phyloP scores from a whole-genome alignment of 1,284 basidiomycete species.

The Coriolopsis trogii region DNA sequence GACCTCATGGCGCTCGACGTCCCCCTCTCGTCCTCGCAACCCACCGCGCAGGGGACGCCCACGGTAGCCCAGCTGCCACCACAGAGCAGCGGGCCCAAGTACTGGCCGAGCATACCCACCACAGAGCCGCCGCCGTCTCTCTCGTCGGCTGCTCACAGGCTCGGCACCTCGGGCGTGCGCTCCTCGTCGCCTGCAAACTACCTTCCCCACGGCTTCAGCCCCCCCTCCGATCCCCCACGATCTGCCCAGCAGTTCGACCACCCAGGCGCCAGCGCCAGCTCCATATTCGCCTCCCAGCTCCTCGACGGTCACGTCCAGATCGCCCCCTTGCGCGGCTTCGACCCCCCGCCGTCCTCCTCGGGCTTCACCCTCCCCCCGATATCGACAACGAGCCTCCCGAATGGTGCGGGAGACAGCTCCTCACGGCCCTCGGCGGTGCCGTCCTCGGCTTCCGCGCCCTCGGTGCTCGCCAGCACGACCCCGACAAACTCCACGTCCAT shows the following conservation, averaged over 20 bases:
- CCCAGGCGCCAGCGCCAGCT: neutral
- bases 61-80: neutral
- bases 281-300: slow-evolving; percentile 12
- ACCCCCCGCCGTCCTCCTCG: slow-evolving; percentile 6
- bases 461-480: slow-evolving; percentile 11
- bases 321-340: slow-evolving; percentile 15
- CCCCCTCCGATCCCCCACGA: slow-evolving; percentile 12
- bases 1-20: slow-evolving; percentile 65
- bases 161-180: slow-evolving; percentile 9
- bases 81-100: slow-evolving; percentile 26
- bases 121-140: slow-evolving; percentile 9
- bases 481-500: slow-evolving; percentile 10
- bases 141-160: neutral
- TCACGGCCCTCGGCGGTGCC: slow-evolving; percentile 10
- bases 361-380: slow-evolving; percentile 20
- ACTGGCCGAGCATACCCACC: slow-evolving; percentile 24
- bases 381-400: slow-evolving; percentile 6
- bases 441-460: slow-evolving; percentile 23
- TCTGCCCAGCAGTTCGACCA: slow-evolving; percentile 4
- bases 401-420: neutral
- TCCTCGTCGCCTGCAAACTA: slow-evolving; percentile 15
- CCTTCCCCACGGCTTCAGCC: slow-evolving; percentile 5
- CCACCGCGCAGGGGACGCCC: neutral
- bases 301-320: slow-evolving; percentile 15
- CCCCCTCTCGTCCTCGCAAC: slow-evolving; percentile 36